Evolutionary conservation across 345 rosid genomes (phyloP).

Genomic region (Sonneratia alba): DNA sequence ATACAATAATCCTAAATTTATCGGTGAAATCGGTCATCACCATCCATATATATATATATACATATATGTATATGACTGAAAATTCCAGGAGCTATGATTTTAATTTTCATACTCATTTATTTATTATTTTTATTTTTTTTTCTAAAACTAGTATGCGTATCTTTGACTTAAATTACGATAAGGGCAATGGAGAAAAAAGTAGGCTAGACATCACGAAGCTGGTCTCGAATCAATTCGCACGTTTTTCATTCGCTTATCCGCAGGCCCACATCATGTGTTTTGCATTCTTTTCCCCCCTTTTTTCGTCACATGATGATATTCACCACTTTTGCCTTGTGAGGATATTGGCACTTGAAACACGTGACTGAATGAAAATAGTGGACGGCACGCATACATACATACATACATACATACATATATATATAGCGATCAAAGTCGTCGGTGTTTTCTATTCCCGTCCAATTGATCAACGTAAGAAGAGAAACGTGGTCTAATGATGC

Average conservation of each 20-base stretch:
- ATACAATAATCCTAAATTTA: no score
- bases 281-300: not conserved
- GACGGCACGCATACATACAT: not conserved
- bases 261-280: constrained; percentile 1
- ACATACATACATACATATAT: no score
- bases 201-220: constrained; percentile 1
- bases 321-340: not conserved
- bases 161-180: not conserved
- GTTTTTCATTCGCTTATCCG: not conserved
- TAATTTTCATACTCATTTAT: no score
- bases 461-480: no score
- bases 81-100: no score
- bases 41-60: no score
- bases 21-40: no score
- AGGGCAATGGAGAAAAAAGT: not conserved
- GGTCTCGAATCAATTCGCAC: not conserved
- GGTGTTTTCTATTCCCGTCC: not conserved
- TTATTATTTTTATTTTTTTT: no score
- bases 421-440: not conserved
- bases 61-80: no score
- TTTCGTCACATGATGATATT: not conserved
- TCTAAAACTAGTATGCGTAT: not conserved
- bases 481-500: no score
- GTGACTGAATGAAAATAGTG: not conserved
- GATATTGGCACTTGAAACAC: not conserved